Conservation (phyloP, 2,329 filamentous ascomycete species). For the Arthrinium puccinioides region DNA sequence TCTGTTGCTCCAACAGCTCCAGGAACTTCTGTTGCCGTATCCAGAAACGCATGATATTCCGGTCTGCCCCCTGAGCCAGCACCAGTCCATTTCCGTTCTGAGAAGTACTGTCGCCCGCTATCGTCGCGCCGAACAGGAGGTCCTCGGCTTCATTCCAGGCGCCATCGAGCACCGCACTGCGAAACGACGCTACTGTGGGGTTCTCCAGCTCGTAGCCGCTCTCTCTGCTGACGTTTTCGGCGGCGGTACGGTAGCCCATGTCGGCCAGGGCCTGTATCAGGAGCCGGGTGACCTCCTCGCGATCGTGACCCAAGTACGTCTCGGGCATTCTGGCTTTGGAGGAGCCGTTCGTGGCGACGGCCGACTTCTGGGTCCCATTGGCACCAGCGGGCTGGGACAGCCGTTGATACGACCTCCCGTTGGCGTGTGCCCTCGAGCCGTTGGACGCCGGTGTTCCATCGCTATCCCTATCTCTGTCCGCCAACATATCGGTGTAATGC, state of each 20-base stretch:
- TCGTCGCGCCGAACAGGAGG: conserved; percentile 56
- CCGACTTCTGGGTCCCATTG: conserved; percentile 41
- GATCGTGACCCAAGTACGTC: conserved; percentile 74
- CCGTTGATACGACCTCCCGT: conserved; percentile 47
- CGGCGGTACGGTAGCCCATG: conserved; percentile 76
- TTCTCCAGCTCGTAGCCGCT: conserved; percentile 87
- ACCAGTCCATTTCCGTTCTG: conserved; percentile 54
- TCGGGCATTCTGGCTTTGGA: conserved; percentile 24
- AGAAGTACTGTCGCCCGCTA: conserved; percentile 22
- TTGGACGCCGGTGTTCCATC: conserved; percentile 43
- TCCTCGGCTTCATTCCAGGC: conserved; percentile 81
- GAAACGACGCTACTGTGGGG: conserved; percentile 76
- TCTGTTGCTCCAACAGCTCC: conserved; percentile 72
- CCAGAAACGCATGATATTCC: conserved; percentile 76
- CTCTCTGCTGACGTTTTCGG: conserved; percentile 65
- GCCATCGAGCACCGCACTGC: conserved; percentile 71
- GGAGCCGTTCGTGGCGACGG: conserved; percentile 48
- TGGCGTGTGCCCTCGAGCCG: conserved; percentile 46
- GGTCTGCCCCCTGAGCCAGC: conserved; percentile 67
- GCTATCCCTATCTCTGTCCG: conserved; percentile 50
- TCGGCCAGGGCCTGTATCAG: conserved; percentile 86
- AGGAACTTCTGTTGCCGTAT: conserved; percentile 92
- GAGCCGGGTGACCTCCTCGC: conserved; percentile 88
- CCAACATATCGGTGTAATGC: conserved; percentile 57
- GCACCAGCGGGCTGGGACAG: conserved; percentile 25